Base-by-base conservation (phyloP, 2,329 filamentous ascomycete species). In the Aspergillus quadricinctus region DNA sequence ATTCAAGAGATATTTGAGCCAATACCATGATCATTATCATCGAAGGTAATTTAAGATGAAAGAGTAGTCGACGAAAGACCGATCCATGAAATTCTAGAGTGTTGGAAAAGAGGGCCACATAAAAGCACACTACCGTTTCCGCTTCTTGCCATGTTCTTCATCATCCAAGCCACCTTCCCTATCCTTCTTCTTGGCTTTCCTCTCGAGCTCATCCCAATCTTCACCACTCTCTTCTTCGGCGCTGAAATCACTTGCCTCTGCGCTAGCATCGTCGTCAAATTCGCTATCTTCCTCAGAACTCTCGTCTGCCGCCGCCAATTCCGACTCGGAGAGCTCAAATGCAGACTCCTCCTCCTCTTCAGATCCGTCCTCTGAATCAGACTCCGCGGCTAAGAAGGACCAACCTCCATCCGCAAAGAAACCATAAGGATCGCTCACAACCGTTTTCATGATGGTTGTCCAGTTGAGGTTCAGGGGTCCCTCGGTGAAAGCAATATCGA, bases 371-470 rank as follows among this genome's bases (percentile, higher is more conserved):
- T 96, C 92, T 14, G 89, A 90, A 68, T 97, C 94, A 0, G 88
- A 92, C 57, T 97, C 93, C 37, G 88, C 88, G 53, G 88, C 87
- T 57, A 99, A 74, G 83, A 99, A 97, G 1, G 86, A 88, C 94
- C 94, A 99, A 48, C 94, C 94, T 31, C 95, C 94, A 62, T 97
- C 93, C 3, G 83, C 85, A 75, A 97, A 99, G 84, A 99, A 99
- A 65, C 88, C 85, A 71, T 99, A 93, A 2, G 94, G 90, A 71
- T 99, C 92, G 37, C 89, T 87, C 21, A 89, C 93, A 27, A 99
- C 92, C 0, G 94, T 99, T 82, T 99, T 99, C 92, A 99, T 99
- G 71, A 99, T 99, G 17, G 92, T 96, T 10, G 90, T 89, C 94
- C 94, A 99, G 81, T 97, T 97, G 56, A 99, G 82, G 78, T 99